Evolutionary conservation across 1,139 yeast genomes (phyloP), one percentile per base, ranked within the genome.

Genomic region (Protomyces macrosporus): DNA sequence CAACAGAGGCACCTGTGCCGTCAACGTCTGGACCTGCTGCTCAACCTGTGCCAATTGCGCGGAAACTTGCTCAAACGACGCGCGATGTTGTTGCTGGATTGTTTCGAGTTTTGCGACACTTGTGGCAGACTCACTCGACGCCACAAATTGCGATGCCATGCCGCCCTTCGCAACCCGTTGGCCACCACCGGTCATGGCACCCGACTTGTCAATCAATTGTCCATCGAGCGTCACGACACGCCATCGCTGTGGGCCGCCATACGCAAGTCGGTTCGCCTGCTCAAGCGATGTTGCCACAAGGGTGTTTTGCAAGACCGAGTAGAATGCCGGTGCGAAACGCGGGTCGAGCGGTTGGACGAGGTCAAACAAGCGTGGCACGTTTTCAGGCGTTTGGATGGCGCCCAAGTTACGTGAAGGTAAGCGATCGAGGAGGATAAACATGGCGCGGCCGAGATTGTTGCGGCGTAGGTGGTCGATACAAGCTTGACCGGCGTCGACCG

Each of bases 101-200:
- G 76, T 72, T 71, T 91, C 97, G 72, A 81, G 79, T 30, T 77
- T 75, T 6, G 74, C 72, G 48, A 91, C 81, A 63, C 87, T 91
- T 36, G 82, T 84, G 42, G 82, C 84, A n/a, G 87, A 75, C 33
- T 58, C 62, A 3, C 78, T 71, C 3, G 72, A 73, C 2, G 77
- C 72, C 7, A 76, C 71, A 2, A 79, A 76, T 4, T 74, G 71
- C 56, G 56, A 65, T 33, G 64, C 51, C 93, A 87, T 86, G 0
- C 83, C 84, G 6, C 95, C 95, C 61, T 78, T 78, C 14, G 83
- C 80, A 14, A 82, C 84, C 55, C 81, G 78, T 56, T 81, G 83
- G 63, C 98, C 98, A 75, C 99, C 99, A 71, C 99, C 99, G 60
- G 95, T 85, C 87, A 95, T 87, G 1, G 98, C 88, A 75, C 99